Evolutionary conservation across 1,139 yeast species (phyloP), one percentile per base, ranked within the genome.

Genomic region (Hyphopichia khmerensis): DNA sequence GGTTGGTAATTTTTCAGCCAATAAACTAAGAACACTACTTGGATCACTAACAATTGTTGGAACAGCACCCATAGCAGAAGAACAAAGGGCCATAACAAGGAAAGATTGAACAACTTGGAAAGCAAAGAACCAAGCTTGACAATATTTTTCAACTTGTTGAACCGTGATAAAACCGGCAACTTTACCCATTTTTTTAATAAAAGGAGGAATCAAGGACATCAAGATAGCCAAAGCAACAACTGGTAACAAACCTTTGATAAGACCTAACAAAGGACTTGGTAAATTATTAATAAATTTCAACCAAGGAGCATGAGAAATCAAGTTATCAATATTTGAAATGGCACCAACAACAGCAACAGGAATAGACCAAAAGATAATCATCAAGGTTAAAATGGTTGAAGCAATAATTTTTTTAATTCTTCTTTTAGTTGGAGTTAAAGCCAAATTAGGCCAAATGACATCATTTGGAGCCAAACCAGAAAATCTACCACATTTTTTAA

Each of bases 311-410:
- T 79, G 81, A 40, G 79, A 71, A 33, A 84, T 87, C 62, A 90
- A 72, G 54, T 75, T 77, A 49, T 85, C 81, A 53, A 93, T 78
- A 66, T 91, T 91, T 18, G 98, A 90, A 51, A 93, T 79, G 57
- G 84, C 73, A 83, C 98, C 98, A 43, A 93, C 96, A 62, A 89
- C 88, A 2, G 97, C 96, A 41, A 91, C 97, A 15, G 98, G 98
- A 55, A 90, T 75, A 46, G 96, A 79, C 98, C 98, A 93, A 61
- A 90, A 85, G 43, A 91, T 77, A 48, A 89, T 79, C 57, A 85
- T 64, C 41, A 74, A 63, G 21, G 79, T 69, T 48, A 79, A 68
- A 41, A 77, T 60, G 10, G 79, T 63, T 18, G 60, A 55, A 33
- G 78, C 77, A 48, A 75, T 53, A 23, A 67, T 39, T 41, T 60